Conservation (phyloP, 2,329 filamentous ascomycete genomes). For the Pyrenochaeta sp. region DNA sequence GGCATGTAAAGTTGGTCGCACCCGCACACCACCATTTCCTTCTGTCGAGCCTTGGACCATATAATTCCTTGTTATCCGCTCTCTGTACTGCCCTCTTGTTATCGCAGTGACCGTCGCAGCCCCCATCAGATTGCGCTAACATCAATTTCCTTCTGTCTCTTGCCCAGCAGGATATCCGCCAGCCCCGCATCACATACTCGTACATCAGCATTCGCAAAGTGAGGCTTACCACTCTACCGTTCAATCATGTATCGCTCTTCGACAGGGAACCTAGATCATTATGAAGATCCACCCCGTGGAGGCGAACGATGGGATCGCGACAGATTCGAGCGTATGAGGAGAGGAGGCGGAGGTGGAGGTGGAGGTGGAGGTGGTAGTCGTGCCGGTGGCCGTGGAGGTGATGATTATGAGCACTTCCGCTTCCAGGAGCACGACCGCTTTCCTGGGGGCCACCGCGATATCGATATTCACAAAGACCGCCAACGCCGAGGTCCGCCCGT, state of each 20-base stretch:
- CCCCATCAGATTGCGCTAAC: not conserved
- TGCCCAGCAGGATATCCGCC: conserved; percentile 15
- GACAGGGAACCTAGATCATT: conserved; percentile 54
- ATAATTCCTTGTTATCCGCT: conserved; percentile 20
- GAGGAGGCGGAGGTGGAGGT: conserved; percentile 46
- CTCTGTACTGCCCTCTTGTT: conserved; percentile 6
- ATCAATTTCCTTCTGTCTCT: conserved; percentile 2
- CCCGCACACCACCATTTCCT: conserved; percentile 22
- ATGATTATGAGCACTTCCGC: conserved; percentile 48
- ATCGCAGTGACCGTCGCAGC: conserved; percentile 2
- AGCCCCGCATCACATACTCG: conserved; percentile 28
- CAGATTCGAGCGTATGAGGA: conserved; percentile 57
- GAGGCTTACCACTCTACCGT: conserved; percentile 6
- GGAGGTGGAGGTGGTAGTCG: conserved; percentile 50
- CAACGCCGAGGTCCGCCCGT: conserved; percentile 51
- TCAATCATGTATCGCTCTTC: conserved; percentile 50
- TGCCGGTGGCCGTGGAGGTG: conserved; percentile 39
- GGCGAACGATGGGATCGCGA: conserved; percentile 60
- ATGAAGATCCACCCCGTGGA: conserved; percentile 47
- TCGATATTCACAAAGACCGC: conserved; percentile 54
- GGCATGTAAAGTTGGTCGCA: conserved; percentile 34
- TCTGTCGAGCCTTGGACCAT: conserved; percentile 15
- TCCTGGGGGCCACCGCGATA: conserved; percentile 51
- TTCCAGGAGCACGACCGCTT: conserved; percentile 57
- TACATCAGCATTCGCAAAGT: conserved; percentile 16